Evolutionary conservation across 1,284 basidiomycete species (phyloP), one percentile per base, ranked within the genome.

Genomic region (Ceratobasidium sp.): DNA sequence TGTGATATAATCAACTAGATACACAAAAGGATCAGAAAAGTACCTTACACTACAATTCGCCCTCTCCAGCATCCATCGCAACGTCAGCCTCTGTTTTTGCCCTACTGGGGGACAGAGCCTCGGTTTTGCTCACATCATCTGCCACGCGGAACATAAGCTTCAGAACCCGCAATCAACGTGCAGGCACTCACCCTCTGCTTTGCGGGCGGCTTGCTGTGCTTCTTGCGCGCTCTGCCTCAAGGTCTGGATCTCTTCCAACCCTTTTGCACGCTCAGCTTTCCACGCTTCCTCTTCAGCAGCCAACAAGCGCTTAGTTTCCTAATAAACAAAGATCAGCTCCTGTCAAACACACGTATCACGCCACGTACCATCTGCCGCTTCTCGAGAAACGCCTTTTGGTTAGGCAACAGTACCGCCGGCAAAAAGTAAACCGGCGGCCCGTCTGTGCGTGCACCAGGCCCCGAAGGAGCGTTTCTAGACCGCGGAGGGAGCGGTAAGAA

Each of bases 361-460:
- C 65, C 76, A 89, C 91, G 84, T 90, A 87, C 77, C 83, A 84
- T 81, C 89, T 91, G 66, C 74, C 91, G 84, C 73, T 84, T 84
- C 65, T 82, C 81, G 13, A 93, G 79, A 78, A 92, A 92, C 1
- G 86, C 83, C 80, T 91, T 89, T 83, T 93, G 92, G 14, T 86
- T 84, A n/a, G 90, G 86, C 0, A 87, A 86, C 39, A 93, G 85
- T 71, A 89, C 82, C 29, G 86, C 87, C 22, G 92, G 92, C 54
- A 92, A 87, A 78, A 92, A 93, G 80, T 90, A 92, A 11, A 93
- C 78, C 3, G 92, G 90, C 46, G 92, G 89, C 22, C 90, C 91
- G 76, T 92, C 89, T 29, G 88, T 53, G 9, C 66, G 59, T 0
- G 66, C 48, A 16, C 73, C 69, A 13, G 76, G 75, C 48, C 84